A percentile compares a stretch with the other conserved stretches of the same genome.
Evolutionary conservation across 176 grass and related monocot species (phyloP).

Genomic region (Lolium multiflorum): DNA sequence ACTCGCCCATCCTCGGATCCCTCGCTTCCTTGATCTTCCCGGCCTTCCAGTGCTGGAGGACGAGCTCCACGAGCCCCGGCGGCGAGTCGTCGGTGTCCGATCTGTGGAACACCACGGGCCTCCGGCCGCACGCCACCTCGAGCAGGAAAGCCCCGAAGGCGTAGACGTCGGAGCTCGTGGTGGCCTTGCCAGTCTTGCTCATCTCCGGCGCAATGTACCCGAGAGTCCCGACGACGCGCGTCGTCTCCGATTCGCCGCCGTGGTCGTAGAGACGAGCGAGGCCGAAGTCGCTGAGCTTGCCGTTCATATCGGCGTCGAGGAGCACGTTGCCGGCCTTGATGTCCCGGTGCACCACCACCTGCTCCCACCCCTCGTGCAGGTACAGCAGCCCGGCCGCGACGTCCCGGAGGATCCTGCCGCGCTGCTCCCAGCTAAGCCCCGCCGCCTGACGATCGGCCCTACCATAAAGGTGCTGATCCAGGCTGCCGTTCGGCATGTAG

Average conservation of each 20-base stretch:
- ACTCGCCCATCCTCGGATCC: constrained; percentile 56
- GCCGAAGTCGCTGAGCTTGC: constrained; percentile 85
- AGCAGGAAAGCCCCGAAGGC: constrained; percentile 75
- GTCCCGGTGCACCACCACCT: constrained; percentile 92
- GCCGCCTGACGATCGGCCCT: background rate
- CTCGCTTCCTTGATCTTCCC: constrained; percentile 48
- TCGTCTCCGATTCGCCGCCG: constrained; percentile 58
- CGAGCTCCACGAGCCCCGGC: constrained; percentile 63
- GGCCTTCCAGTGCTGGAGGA: constrained; percentile 62
- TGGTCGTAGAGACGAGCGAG: constrained; percentile 77
- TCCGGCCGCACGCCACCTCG: constrained; percentile 63
- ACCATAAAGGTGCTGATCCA: constrained; percentile 67
- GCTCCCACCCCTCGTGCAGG: constrained; percentile 89
- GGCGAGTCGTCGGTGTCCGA: constrained; percentile 17
- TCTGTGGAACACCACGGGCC: constrained; percentile 44
- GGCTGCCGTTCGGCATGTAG: constrained; percentile 75
- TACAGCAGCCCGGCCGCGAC: constrained; percentile 73
- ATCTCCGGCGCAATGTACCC: constrained; percentile 88
- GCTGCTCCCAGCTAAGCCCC: constrained; percentile 61
- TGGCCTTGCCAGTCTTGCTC: constrained; percentile 79
- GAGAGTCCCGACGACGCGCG: constrained; percentile 59
- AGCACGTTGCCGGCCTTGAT: constrained; percentile 87
- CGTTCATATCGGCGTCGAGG: constrained; percentile 75
- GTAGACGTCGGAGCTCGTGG: constrained; percentile 67
- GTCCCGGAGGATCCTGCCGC: constrained; percentile 60